Percentiles rank a stretch among this genome's conserved stretches.
Conservation (phyloP, 1,284 basidiomycete genomes). For the Prillingera fragicola region DNA sequence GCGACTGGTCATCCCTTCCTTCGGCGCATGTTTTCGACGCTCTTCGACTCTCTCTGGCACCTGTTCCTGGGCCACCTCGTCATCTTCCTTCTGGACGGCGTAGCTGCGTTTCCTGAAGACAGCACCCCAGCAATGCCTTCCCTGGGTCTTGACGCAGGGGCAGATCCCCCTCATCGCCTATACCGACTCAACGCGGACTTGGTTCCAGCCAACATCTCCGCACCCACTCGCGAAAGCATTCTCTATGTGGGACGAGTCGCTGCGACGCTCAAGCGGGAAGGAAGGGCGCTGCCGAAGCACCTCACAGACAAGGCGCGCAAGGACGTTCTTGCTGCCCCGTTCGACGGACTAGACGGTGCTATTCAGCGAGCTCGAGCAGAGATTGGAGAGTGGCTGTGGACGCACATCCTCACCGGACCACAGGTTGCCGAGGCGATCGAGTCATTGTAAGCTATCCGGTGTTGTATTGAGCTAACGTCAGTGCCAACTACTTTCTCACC, state of each 20-base stretch:
- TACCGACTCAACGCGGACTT: slow-evolving; percentile 56
- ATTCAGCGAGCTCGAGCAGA: slow-evolving; percentile 49
- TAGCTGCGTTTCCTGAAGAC: slow-evolving; percentile 27
- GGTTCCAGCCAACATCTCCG: slow-evolving; percentile 66
- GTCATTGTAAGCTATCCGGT: slow-evolving; percentile 55
- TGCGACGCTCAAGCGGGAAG: slow-evolving; percentile 71
- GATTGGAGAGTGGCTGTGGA: slow-evolving; percentile 68
- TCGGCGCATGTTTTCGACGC: slow-evolving; percentile 60
- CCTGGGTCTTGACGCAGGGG: slow-evolving; percentile 53
- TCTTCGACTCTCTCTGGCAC: slow-evolving; percentile 66
- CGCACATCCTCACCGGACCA: slow-evolving; percentile 73
- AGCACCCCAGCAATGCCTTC: slow-evolving; percentile 49
- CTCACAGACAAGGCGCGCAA: slow-evolving; percentile 61
- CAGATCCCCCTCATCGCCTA: slow-evolving; percentile 44
- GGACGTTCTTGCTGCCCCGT: slow-evolving; percentile 61
- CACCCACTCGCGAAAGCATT: slow-evolving; percentile 69
- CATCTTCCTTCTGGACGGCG: slow-evolving; percentile 71
- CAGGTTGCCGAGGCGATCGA: slow-evolving; percentile 73
- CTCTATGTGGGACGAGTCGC: slow-evolving; percentile 80
- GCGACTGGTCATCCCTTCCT: slow-evolving; percentile 70
- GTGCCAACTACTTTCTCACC: slow-evolving; percentile 76
- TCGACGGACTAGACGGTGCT: slow-evolving; percentile 66
- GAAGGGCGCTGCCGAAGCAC: slow-evolving; percentile 63
- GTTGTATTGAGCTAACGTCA: slow-evolving; percentile 35
- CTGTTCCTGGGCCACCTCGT: slow-evolving; percentile 73